Evolutionary conservation across 2,329 filamentous ascomycete genomes (phyloP).

Genomic region (Dactylellina haptotyla): DNA sequence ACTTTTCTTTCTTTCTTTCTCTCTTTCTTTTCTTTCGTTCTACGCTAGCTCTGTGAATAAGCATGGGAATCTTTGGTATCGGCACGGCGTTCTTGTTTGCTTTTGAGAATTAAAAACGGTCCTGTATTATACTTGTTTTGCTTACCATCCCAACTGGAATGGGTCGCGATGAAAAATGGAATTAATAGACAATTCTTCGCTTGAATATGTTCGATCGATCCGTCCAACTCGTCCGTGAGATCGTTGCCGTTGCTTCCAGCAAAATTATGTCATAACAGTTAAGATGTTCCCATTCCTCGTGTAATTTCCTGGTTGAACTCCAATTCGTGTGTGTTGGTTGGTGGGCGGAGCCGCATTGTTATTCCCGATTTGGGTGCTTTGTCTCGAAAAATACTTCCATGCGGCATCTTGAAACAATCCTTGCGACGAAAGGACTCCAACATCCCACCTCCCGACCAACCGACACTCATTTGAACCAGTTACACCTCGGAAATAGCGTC

Average conservation of each 20-base stretch:
- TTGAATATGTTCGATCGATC: too few relatives aligned
- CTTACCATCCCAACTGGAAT: slow-evolving; percentile 9
- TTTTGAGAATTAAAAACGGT: slow-evolving; percentile 1
- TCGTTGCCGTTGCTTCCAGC: too few relatives aligned
- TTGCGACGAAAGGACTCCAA: slow-evolving; percentile 14
- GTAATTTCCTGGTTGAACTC: neutral
- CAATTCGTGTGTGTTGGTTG: neutral
- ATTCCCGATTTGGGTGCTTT: neutral
- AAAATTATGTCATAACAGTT: too few relatives aligned
- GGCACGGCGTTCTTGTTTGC: slow-evolving; percentile 25
- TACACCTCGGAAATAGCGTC: neutral
- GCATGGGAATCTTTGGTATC: neutral
- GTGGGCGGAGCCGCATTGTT: neutral
- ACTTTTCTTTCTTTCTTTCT: neutral
- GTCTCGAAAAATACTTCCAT: slow-evolving; percentile 8
- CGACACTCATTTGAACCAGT: neutral
- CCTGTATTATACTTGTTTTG: slow-evolving; percentile 20
- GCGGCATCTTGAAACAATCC: too few relatives aligned
- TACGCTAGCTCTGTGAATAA: slow-evolving; percentile 11
- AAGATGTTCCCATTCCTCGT: too few relatives aligned
- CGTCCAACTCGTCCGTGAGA: too few relatives aligned
- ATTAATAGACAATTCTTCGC: slow-evolving; percentile 6
- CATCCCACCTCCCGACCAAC: neutral
- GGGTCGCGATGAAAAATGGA: neutral
- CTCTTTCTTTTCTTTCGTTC: neutral